Base-by-base conservation (phyloP, 345 rosid genomes). In the Hevea brasiliensis region DNA sequence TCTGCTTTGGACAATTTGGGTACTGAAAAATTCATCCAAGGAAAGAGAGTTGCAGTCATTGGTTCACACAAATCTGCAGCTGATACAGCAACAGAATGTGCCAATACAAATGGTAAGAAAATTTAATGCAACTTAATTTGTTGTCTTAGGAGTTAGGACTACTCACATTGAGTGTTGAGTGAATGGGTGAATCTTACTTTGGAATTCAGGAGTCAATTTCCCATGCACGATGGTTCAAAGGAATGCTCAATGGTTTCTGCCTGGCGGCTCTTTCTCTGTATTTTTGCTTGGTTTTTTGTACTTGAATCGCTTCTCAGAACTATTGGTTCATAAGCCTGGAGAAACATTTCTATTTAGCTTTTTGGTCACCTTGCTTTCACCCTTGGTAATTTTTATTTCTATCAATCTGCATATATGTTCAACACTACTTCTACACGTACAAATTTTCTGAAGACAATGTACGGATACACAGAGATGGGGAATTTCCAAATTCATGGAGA, bases 11-110 rank as follows among this genome's bases (percentile, higher is more conserved):
- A 75, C 9, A 69, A 73, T 65, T 21, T 59, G 17, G 26, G 37
- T 47, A 73, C 76, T 8, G 60, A 69, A 8, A 76, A 81, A 8
- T 58, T 84, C 29, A 76, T 85, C 63, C 63, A 70, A 67, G 61
- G 69, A 27, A 80, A 82, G 71, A 72, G 63, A 70, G 70, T 82
- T 41, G 65, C 82, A 3, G 55, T 82, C 17, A 26, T 85, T 3
- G 85, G 84, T 35, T 77, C 79, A 7, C 65, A 72, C 11, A 83
- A 83, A 67, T 71, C 84, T 61, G 84, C 84, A 41, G 48, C 62
- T 61, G 85, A 84, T 54, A 62, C 83, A 24, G 85, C 86, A 47
- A 71, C 75, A 14, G 79, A 85, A 70, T 81, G 84, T 74, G 82
- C 86, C 61, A 58, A 10, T 3, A 58, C 26, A 68, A 85, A 83